Conservation (phyloP, 2,329 filamentous ascomycete species). For the Didymella pinodella region DNA sequence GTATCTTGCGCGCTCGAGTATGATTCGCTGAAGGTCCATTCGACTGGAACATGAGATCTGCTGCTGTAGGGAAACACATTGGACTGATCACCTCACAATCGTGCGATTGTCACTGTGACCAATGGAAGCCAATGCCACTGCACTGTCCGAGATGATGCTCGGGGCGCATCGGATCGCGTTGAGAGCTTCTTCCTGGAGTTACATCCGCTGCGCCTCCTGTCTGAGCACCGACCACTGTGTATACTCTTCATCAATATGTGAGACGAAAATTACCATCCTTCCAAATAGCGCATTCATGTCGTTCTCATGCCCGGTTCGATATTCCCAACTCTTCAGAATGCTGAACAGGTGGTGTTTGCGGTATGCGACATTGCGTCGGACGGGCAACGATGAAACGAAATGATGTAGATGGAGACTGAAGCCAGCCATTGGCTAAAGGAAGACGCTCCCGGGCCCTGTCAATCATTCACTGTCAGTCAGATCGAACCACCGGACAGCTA, state of each 20-base stretch:
- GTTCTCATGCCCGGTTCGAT: background rate
- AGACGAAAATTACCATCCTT: constrained; percentile 1
- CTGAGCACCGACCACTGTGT: background rate
- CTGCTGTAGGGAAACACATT: background rate
- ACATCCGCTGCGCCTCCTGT: constrained; percentile 2
- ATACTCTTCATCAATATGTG: background rate
- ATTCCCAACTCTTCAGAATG: background rate
- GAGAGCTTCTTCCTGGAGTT: background rate
- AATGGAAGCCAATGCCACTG: background rate
- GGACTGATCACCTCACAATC: constrained; percentile 1
- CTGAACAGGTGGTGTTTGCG: constrained; percentile 6
- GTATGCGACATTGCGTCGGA: constrained; percentile 10
- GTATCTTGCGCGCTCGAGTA: background rate
- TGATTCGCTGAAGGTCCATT: background rate
- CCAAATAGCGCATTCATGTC: background rate
- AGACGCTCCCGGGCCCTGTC: background rate
- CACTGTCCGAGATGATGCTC: background rate
- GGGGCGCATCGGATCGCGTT: background rate
- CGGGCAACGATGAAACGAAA: background rate
- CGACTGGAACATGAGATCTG: background rate
- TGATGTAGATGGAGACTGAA: background rate
- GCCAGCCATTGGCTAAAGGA: constrained; percentile 6
- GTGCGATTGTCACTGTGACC: background rate
- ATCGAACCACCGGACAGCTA: background rate
- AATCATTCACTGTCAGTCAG: background rate